Conservation (phyloP, 371 early-diverging fungal genomes). For the Blakeslea trispora region DNA sequence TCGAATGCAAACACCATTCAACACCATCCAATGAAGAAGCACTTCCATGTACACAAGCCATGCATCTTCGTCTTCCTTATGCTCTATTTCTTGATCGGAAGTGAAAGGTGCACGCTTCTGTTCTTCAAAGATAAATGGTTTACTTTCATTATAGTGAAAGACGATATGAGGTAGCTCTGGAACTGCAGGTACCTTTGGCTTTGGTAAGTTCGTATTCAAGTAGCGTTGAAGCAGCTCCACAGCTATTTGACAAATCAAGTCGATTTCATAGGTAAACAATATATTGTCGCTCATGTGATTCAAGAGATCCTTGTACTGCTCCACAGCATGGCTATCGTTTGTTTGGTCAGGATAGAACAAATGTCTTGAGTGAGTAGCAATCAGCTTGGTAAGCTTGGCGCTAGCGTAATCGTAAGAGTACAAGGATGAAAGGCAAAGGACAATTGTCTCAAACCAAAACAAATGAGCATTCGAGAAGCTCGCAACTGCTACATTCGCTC, state of each 20-base stretch:
- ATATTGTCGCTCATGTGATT: slow-evolving; percentile 29
- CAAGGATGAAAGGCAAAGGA: slow-evolving; percentile 53
- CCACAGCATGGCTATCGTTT: no score
- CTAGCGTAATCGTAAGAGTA: slow-evolving; percentile 58
- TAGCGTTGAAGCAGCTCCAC: slow-evolving; percentile 33
- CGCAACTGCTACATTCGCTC: not conserved
- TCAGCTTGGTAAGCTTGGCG: slow-evolving; percentile 44
- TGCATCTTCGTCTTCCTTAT: slow-evolving; percentile 17
- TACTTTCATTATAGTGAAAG: slow-evolving; percentile 12
- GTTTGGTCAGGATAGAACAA: slow-evolving; percentile 9
- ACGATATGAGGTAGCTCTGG: slow-evolving; percentile 24
- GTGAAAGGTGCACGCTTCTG: no score
- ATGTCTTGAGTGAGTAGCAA: slow-evolving; percentile 1
- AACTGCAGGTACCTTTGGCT: slow-evolving; percentile 18
- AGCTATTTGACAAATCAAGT: slow-evolving; percentile 40
- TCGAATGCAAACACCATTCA: slow-evolving; percentile 35
- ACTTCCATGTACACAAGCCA: slow-evolving; percentile 47
- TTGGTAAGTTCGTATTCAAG: slow-evolving; percentile 15
- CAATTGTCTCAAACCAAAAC: slow-evolving; percentile 56
- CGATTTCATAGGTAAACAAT: slow-evolving; percentile 35
- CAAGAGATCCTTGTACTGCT: slow-evolving; percentile 13
- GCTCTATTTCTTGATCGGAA: no score
- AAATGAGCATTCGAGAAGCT: slow-evolving; percentile 22
- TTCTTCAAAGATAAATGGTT: slow-evolving; percentile 25
- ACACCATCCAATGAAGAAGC: slow-evolving; percentile 49